Base-by-base conservation (phyloP, 2,329 filamentous ascomycete species). In the Neopestalotiopsis sp. region DNA sequence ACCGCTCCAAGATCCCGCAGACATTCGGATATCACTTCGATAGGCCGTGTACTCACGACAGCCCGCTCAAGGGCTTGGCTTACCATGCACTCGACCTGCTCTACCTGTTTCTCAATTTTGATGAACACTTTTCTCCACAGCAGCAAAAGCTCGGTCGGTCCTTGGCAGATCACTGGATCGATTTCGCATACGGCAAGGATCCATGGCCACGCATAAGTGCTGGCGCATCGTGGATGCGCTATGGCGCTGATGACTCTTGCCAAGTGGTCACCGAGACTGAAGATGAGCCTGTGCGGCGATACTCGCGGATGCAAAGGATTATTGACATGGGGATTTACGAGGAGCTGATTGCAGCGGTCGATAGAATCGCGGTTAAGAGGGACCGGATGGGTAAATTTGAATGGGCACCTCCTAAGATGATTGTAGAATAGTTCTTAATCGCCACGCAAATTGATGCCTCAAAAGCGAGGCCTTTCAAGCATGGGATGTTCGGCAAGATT, bases 101-200 rank as follows among this genome's bases (percentile, higher is more conserved):
- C 52, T 57, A 57, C 52, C n/a, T 57, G 17, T 57, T 57, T 28
- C 24, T 57, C 17, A 57, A 57, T 28, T 57, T 57, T 57, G 52
- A 57, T 28, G 52, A 57, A 28, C 52, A 57, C 24, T 10, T 57
- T n/a, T 7, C 7, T 13, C 6, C 52, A 14, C 7, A 57, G n/a
- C 52, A 57, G 52, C 7, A 28, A n/a, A 1, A 38, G 10, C 10
- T 38, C 6, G 34, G 1, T 10, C 34, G 34, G 34, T 38, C 34
- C 34, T 7, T 38, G 34, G 34, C 34, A 38, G 34, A 38, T 38
- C 34, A 38, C 34, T 38, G 34, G 34, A 38, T 38, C 34, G 34
- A 38, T 10, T 38, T 38, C 10, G 34, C 34, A 3, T 38, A 38
- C 10, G 34, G 34, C 10, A 38, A 38, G 34, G 34, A 38, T 10